Base-by-base conservation (phyloP, 768 basidiomycete genomes). In the Lentinula aciculospora region DNA sequence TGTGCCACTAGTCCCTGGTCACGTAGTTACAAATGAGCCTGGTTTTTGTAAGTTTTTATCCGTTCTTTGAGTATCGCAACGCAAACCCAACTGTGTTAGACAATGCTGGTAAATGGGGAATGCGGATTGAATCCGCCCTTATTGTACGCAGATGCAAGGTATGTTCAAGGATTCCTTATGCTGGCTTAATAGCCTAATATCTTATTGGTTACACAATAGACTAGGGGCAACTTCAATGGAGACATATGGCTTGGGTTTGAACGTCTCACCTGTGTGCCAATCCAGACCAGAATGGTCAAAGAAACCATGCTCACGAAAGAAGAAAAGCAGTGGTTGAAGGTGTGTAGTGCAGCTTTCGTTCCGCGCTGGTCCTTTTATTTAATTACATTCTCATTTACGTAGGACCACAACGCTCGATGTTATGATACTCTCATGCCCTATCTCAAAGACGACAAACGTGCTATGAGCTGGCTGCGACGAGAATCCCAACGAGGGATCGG, bases 1-100 rank as follows among this genome's bases (percentile, higher is more conserved):
- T 39, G 78, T 85, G 29, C 81, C 90, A 2, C 79, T 98, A 31
- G 76, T 80, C 23, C 84, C 85, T n/a, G 97, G 97, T 10, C 86
- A 97, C 70, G 85, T 95, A 63, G 84, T 95, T 58, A 94, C 94
- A 47, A 95, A 97, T 65, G 94, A 98, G 72, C 96, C 94, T 47
- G 94, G 94, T 0, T 95, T 85, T 72, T 96, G 88, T 92, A 67
- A 69, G 88, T 80, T 32, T 44, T 27, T 58, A 61, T 8, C 42
- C 39, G 29, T 56, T 31, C 25, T 2, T 1, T 17, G 23, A 23
- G 28, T 15, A 2, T 31, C 29, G 8, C 4, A 19, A 25, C 15
- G 15, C 23, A 2, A 21, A 29, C 21, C 27, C 4, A 19, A 9
- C 15, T 17, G 1, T 42, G 37, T 48, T 65, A 86, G 89, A 95